These are phyloP conservation scores for Leishmania gerbilli DNA, from an alignment of 208 protist species.

Conservation along the genomic window DNA sequence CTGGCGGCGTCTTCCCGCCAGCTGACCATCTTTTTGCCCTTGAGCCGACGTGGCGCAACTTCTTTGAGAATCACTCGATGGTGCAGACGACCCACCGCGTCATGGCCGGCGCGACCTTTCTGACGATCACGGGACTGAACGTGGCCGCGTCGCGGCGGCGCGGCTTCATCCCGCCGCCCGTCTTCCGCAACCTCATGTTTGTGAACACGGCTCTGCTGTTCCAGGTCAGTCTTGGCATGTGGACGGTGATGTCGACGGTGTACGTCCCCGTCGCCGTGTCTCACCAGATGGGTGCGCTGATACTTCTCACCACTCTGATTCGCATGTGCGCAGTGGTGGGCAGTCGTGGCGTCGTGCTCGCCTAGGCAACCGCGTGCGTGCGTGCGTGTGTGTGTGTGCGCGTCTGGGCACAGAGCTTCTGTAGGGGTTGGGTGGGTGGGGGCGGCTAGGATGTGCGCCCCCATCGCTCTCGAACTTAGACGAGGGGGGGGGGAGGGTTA, in stretches of 20 bases:
- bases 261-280: slow-evolving; percentile 86
- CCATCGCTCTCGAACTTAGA: neutral
- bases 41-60: slow-evolving; percentile 78
- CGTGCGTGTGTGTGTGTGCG: neutral
- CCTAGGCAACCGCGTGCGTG: slow-evolving; percentile 6
- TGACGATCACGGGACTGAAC: slow-evolving; percentile 60
- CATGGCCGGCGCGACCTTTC: slow-evolving; percentile 59
- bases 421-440: neutral
- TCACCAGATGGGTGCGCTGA: slow-evolving; percentile 88
- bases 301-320: slow-evolving; percentile 79
- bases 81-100: slow-evolving; percentile 81
- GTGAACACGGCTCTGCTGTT: slow-evolving; percentile 66
- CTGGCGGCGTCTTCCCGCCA: slow-evolving; percentile 76
- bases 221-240: slow-evolving; percentile 92
- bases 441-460: neutral
- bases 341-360: slow-evolving; percentile 58
- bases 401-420: neutral
- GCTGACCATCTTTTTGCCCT: slow-evolving; percentile 65
- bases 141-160: slow-evolving; percentile 40
- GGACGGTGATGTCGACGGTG: slow-evolving; percentile 93
- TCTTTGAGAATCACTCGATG: slow-evolving; percentile 83
- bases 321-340: slow-evolving; percentile 75
- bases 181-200: slow-evolving; percentile 50
- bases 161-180: slow-evolving; percentile 39
- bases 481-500: neutral